phyloP scores from a whole-genome alignment of 257 asterid species.

The Lantana camara region DNA sequence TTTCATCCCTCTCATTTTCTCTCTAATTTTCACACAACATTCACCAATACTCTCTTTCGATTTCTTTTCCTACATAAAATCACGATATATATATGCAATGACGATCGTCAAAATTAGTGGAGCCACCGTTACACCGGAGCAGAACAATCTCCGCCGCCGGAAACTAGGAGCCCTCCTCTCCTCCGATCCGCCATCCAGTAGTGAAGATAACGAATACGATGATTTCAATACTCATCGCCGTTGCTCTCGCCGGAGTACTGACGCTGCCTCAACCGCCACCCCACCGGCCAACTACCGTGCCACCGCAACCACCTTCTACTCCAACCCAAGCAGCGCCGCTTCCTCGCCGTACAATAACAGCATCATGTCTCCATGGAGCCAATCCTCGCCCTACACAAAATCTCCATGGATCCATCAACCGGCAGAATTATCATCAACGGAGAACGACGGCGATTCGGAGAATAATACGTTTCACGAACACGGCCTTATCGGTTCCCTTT shows the following conservation, averaged over 20 bases:
- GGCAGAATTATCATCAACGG: conserved; percentile 17
- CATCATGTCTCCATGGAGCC: conserved; percentile 76
- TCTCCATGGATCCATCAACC: conserved; percentile 76
- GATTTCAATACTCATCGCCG: conserved; percentile 19
- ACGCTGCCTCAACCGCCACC: conserved; percentile 32
- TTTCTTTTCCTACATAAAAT: background rate
- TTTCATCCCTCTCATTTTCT: background rate
- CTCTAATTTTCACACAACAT: background rate
- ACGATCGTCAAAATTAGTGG: conserved; percentile 30
- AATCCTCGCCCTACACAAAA: conserved; percentile 63
- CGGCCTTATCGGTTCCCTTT: conserved; percentile 63
- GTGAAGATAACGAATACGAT: conserved; percentile 21
- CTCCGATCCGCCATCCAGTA: conserved; percentile 38
- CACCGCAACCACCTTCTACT: conserved; percentile 21
- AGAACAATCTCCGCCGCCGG: conserved; percentile 36
- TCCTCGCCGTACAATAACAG: conserved; percentile 54
- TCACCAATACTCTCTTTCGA: background rate
- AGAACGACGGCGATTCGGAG: background rate
- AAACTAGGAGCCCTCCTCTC: conserved; percentile 50
- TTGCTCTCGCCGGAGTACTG: conserved; percentile 40
- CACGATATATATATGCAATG: conserved; percentile 23
- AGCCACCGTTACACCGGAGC: conserved; percentile 30
- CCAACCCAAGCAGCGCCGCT: conserved; percentile 44
- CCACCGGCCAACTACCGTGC: conserved; percentile 25
- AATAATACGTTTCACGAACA: background rate